Conservation (phyloP, 2,329 filamentous ascomycete genomes). For the Sporothrix humicola region DNA sequence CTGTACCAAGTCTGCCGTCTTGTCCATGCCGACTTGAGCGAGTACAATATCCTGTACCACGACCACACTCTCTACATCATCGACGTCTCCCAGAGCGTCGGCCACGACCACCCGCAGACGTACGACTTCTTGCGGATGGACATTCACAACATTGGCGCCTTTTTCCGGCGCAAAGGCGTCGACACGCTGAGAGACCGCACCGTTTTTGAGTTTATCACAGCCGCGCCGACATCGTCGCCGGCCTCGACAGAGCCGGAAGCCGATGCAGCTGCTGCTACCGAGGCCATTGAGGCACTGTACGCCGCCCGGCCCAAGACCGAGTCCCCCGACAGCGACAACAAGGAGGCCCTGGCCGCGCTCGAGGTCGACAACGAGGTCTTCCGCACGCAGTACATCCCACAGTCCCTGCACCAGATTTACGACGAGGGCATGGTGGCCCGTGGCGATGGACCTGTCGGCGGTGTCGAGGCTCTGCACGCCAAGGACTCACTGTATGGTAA, state of each 20-base stretch:
- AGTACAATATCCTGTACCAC: constrained; percentile 97
- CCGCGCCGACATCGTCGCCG: constrained; percentile 62
- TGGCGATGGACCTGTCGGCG: constrained; percentile 44
- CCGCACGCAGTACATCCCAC: constrained; percentile 93
- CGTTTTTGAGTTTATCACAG: constrained; percentile 84
- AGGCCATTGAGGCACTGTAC: constrained; percentile 71
- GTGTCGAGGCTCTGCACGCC: constrained; percentile 69
- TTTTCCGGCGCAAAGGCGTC: constrained; percentile 86
- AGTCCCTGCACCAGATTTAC: constrained; percentile 94
- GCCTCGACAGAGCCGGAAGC: constrained; percentile 50
- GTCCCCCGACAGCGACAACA: constrained; percentile 38
- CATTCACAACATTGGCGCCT: constrained; percentile 94
- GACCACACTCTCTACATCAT: constrained; percentile 85
- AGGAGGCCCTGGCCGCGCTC: constrained; percentile 55
- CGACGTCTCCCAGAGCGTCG: constrained; percentile 96
- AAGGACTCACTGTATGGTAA: constrained; percentile 69
- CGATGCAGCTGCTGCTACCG: constrained; percentile 55
- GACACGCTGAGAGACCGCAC: constrained; percentile 77
- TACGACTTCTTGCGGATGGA: constrained; percentile 97
- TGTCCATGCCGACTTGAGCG: constrained; percentile 94
- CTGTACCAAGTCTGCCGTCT: constrained; percentile 92
- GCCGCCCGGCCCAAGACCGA: constrained; percentile 56
- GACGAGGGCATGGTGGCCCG: constrained; percentile 81
- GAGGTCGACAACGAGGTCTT: constrained; percentile 92
- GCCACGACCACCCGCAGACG: constrained; percentile 91